phyloP scores from a whole-genome alignment of 2,329 filamentous ascomycete species.

The Diaporthe longicolla region DNA sequence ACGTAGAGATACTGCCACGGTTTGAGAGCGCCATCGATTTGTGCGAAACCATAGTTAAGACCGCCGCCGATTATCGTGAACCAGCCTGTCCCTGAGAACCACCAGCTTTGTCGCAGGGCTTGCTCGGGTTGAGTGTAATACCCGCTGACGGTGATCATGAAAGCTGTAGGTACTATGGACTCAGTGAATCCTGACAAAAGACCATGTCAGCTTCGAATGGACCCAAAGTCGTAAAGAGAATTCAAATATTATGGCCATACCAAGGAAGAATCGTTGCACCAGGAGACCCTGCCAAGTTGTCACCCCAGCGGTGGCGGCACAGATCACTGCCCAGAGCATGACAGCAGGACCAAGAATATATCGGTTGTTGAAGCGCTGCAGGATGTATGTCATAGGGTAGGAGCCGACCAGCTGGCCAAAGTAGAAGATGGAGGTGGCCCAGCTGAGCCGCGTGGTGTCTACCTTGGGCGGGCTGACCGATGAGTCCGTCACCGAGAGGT shows the following conservation, averaged over 20 bases:
- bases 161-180: constrained; percentile 74
- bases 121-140: constrained; percentile 78
- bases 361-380: constrained; percentile 78
- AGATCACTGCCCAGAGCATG: constrained; percentile 76
- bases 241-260: background rate
- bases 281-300: constrained; percentile 74
- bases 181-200: constrained; percentile 65
- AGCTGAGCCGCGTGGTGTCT: constrained; percentile 78
- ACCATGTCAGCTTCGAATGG: background rate
- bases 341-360: constrained; percentile 74
- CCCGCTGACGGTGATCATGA: constrained; percentile 74
- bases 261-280: constrained; percentile 75
- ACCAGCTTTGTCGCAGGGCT: constrained; percentile 75
- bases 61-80: constrained; percentile 75
- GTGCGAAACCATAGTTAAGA: constrained; percentile 77
- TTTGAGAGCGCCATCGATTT: constrained; percentile 67
- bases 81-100: constrained; percentile 73
- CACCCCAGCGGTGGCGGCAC: constrained; percentile 78
- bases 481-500: constrained; percentile 68
- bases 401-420: constrained; percentile 83
- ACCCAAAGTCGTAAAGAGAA: background rate
- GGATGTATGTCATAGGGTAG: constrained; percentile 79
- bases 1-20: constrained; percentile 82
- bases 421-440: constrained; percentile 86
- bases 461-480: constrained; percentile 19